These are phyloP conservation scores for Albizia julibrissin DNA, from an alignment of 306 rosid species.

Conservation along the genomic window DNA sequence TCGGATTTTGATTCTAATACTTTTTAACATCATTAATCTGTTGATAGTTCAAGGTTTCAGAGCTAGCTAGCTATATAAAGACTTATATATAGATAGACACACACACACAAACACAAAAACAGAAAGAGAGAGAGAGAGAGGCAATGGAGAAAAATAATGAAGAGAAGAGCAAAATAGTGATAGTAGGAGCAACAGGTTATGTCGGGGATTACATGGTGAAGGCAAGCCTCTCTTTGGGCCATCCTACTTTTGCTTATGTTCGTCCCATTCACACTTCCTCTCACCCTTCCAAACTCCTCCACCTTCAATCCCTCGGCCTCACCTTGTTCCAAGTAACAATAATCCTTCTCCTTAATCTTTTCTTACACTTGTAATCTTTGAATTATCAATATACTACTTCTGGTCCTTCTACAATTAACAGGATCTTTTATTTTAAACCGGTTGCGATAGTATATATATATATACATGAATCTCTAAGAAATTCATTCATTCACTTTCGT, in stretches of 20 bases:
- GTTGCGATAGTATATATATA: background rate
- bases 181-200: slow-evolving; percentile 45
- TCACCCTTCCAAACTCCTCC: background rate
- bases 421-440: too few relatives aligned
- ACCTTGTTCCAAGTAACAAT: slow-evolving; percentile 41
- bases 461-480: background rate
- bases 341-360: background rate
- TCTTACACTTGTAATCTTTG: background rate
- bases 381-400: too few relatives aligned
- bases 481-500: background rate
- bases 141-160: background rate
- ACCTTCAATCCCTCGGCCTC: slow-evolving; percentile 43
- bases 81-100: too few relatives aligned
- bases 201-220: slow-evolving; percentile 50
- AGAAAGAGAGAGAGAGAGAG: too few relatives aligned
- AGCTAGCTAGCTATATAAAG: too few relatives aligned
- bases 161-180: slow-evolving; percentile 42
- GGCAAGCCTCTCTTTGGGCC: slow-evolving; percentile 47
- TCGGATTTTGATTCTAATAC: too few relatives aligned
- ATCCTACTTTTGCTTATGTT: slow-evolving; percentile 40
- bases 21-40: too few relatives aligned
- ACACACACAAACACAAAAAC: too few relatives aligned
- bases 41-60: too few relatives aligned
- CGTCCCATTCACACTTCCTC: slow-evolving; percentile 33
- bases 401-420: too few relatives aligned